These are phyloP conservation scores for Grammothele lineata DNA, from an alignment of 768 basidiomycete species.

Conservation along the genomic window DNA sequence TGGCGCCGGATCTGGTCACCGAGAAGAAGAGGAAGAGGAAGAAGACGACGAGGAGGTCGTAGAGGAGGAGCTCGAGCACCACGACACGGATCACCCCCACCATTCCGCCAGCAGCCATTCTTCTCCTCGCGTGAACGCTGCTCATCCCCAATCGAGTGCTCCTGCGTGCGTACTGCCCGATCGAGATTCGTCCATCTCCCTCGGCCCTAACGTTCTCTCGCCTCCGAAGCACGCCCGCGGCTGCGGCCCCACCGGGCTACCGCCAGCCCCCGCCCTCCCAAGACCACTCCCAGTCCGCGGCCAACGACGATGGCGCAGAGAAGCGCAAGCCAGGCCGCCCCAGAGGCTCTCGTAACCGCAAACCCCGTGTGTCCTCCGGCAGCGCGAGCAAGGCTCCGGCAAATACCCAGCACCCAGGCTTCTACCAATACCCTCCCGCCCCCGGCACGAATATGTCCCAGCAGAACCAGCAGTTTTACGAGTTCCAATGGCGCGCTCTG, in stretches of 20 bases:
- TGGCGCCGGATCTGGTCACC: slow-evolving; percentile 20
- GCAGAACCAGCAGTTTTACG: slow-evolving; percentile 76
- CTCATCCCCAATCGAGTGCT: slow-evolving; percentile 21
- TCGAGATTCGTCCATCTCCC: slow-evolving; percentile 14
- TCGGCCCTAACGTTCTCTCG: slow-evolving; percentile 9
- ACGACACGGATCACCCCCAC: slow-evolving; percentile 18
- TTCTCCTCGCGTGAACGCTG: slow-evolving; percentile 22
- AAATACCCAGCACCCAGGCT: slow-evolving; percentile 28
- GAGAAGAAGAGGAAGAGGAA: slow-evolving; percentile 59
- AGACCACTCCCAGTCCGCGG: slow-evolving; percentile 23
- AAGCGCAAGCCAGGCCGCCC: slow-evolving; percentile 79
- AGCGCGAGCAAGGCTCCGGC: slow-evolving; percentile 26
- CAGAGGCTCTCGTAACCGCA: slow-evolving; percentile 74
- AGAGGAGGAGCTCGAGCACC: slow-evolving; percentile 56
- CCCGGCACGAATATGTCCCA: slow-evolving; percentile 48
- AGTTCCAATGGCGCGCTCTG: slow-evolving; percentile 82
- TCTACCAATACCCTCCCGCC: slow-evolving; percentile 43
- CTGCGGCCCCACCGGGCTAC: slow-evolving; percentile 15
- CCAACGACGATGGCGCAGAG: slow-evolving; percentile 35
- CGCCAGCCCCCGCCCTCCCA: slow-evolving; percentile 24
- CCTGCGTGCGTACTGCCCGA: slow-evolving; percentile 26
- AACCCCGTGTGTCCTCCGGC: slow-evolving; percentile 33
- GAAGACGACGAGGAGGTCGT: slow-evolving; percentile 74
- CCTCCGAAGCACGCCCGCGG: slow-evolving; percentile 22
- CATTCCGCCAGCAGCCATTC: slow-evolving; percentile 29